A percentile compares a stretch with the other conserved stretches of the same genome.
Conservation (phyloP, 768 basidiomycete genomes). For the Russula sp. region DNA sequence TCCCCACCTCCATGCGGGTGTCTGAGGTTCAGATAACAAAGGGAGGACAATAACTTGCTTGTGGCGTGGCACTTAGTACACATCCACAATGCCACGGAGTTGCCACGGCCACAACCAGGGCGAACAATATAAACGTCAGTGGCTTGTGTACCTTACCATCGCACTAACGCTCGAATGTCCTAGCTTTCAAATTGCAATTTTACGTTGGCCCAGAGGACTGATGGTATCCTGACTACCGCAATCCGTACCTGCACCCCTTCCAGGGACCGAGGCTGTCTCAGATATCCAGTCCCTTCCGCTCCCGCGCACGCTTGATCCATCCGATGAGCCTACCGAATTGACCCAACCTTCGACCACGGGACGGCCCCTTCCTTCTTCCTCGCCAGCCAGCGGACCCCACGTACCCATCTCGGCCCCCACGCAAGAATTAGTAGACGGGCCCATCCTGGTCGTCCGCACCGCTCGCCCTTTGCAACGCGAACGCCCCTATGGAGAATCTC, state of each 20-base stretch:
- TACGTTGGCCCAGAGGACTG: neutral
- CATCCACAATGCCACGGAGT: too few species aligned
- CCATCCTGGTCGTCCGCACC: neutral
- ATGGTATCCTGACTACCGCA: neutral
- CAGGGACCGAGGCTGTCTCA: neutral
- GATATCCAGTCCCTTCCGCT: neutral
- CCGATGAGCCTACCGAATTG: neutral
- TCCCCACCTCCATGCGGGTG: too few species aligned
- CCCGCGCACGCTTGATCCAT: neutral
- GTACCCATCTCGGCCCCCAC: neutral
- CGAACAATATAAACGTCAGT: neutral
- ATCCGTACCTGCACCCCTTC: too few species aligned
- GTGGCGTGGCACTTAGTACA: neutral
- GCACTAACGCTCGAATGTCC: neutral
- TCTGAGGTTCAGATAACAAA: too few species aligned
- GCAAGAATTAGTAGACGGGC: neutral
- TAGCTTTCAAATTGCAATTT: slow-evolving; percentile 8
- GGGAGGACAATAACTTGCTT: too few species aligned
- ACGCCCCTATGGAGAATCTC: neutral
- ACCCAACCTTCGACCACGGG: neutral
- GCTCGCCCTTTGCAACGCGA: slow-evolving; percentile 5
- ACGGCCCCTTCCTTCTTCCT: neutral
- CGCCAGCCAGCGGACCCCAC: neutral
- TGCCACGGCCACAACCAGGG: neutral
- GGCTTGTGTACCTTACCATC: neutral